Percentiles rank a stretch among this genome's conserved stretches.
Evolutionary conservation across 805 yeast genomes (phyloP).

Genomic region (Zygosaccharomyces rouxii): DNA sequence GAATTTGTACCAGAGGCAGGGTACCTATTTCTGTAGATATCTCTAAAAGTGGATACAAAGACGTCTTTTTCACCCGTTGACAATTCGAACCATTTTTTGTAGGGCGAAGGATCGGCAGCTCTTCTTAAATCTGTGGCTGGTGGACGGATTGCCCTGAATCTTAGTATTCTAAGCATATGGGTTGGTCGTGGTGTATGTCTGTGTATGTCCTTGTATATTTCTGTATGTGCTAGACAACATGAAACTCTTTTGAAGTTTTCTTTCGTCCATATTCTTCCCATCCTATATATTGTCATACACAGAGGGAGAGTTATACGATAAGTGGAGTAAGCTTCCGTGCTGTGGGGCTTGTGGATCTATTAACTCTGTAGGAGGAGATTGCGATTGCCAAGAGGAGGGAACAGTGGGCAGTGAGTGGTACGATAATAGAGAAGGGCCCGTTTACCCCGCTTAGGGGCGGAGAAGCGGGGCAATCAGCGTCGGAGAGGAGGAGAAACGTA

Average conservation of each 20-base stretch:
- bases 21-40: slow-evolving; percentile 25
- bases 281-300: background rate
- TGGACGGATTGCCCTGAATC: background rate
- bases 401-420: background rate
- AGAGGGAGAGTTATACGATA: background rate
- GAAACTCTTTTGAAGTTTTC: background rate
- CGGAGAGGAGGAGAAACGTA: background rate
- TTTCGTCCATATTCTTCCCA: background rate
- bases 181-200: background rate
- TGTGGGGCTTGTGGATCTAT: background rate
- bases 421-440: background rate
- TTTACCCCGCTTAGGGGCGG: background rate
- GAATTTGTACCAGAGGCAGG: slow-evolving; percentile 33
- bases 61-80: slow-evolving; percentile 22
- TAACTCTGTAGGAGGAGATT: background rate
- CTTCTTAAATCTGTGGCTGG: background rate
- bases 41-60: slow-evolving; percentile 26
- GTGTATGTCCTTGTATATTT: background rate
- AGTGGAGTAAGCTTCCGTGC: background rate
- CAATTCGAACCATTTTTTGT: slow-evolving; percentile 29
- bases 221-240: background rate
- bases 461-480: background rate
- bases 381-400: background rate
- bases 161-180: background rate
- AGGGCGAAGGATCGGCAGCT: slow-evolving; percentile 7